These are phyloP conservation scores for Nicotiana benthamiana DNA, from an alignment of 257 asterid genomes.

Conservation along the genomic window DNA sequence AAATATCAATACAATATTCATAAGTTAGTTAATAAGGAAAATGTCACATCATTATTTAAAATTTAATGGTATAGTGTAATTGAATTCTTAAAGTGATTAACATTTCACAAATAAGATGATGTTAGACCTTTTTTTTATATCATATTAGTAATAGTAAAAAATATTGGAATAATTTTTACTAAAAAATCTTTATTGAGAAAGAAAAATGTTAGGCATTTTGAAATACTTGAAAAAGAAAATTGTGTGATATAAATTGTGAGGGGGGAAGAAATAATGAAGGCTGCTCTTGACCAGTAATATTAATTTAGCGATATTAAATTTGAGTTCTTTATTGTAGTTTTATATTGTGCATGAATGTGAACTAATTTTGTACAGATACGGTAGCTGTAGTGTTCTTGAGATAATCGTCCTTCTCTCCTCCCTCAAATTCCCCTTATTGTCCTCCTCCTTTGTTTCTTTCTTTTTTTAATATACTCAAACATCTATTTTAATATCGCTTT, in stretches of 20 bases:
- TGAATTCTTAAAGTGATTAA: neutral
- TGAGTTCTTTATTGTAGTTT: neutral
- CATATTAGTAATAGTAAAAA: neutral
- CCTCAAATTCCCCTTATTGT: constrained; percentile 16
- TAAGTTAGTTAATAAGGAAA: neutral
- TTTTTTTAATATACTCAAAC: too few species aligned
- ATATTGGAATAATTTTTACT: too few species aligned
- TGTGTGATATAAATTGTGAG: neutral
- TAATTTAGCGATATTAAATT: neutral
- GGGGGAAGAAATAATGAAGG: neutral
- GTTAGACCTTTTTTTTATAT: neutral
- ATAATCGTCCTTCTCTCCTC: neutral
- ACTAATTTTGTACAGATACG: neutral
- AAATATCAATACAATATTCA: neutral
- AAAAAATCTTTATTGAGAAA: neutral
- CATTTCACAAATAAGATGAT: neutral
- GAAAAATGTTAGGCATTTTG: neutral
- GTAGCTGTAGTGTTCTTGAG: constrained; percentile 10
- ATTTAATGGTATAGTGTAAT: neutral
- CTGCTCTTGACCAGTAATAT: neutral
- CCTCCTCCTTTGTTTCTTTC: neutral
- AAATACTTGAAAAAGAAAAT: neutral
- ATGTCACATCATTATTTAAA: neutral
- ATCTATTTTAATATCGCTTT: constrained; percentile 1
- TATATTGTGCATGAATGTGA: constrained; percentile 5